Conservation (phyloP, 2,329 filamentous ascomycete species). For the Aureobasidium sp. region DNA sequence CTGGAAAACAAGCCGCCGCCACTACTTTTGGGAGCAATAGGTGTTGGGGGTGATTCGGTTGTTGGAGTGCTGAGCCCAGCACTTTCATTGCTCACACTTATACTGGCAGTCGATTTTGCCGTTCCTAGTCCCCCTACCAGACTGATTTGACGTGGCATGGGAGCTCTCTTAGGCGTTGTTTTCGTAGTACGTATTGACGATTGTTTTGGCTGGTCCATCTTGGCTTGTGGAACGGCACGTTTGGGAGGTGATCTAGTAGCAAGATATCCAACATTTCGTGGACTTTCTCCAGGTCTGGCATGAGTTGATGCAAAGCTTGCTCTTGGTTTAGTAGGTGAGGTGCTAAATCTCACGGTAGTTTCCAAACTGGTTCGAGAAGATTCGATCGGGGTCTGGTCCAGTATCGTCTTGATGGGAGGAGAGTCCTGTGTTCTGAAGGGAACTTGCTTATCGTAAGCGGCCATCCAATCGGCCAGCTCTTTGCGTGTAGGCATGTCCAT, state of each 20-base stretch:
- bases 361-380: not conserved
- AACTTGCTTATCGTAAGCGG: slow-evolving; percentile 43
- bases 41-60: not conserved
- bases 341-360: slow-evolving; percentile 3
- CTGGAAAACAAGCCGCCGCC: slow-evolving; percentile 2
- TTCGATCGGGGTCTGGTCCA: slow-evolving; percentile 4
- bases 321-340: not conserved
- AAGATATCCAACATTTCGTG: not conserved
- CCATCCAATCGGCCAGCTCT: slow-evolving; percentile 32
- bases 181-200: not conserved
- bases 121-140: slow-evolving; percentile 73
- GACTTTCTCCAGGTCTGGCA: not conserved
- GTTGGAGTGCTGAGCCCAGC: slow-evolving; percentile 9
- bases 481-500: slow-evolving; percentile 10
- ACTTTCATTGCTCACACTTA: slow-evolving; percentile 20
- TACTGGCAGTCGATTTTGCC: slow-evolving; percentile 58
- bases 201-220: not conserved
- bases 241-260: not conserved
- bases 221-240: not conserved
- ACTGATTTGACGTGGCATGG: slow-evolving; percentile 73
- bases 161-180: slow-evolving; percentile 37
- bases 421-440: slow-evolving; percentile 28
- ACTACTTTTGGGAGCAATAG: not conserved
- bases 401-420: not conserved
- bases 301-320: not conserved